These are phyloP conservation scores for Penicillium paxilli DNA, from an alignment of 495 filamentous ascomycete species.

Conservation along the genomic window DNA sequence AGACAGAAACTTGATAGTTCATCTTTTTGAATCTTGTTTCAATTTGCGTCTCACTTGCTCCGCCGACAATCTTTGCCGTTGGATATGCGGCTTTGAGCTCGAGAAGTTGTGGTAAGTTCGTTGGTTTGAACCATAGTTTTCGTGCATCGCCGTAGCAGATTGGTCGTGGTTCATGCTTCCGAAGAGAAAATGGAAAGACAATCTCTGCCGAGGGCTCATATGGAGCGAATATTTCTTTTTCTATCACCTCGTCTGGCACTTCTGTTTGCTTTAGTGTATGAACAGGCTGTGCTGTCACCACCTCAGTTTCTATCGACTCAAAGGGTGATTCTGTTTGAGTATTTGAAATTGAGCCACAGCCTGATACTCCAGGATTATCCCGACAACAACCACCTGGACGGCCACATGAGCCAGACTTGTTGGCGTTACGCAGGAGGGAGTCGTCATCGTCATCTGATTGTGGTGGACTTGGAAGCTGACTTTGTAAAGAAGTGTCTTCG, in stretches of 20 bases:
- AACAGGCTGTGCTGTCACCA: background rate
- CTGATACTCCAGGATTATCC: background rate
- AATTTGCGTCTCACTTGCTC: background rate
- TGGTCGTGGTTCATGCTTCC: background rate
- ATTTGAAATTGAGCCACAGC: background rate
- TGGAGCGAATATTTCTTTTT: background rate
- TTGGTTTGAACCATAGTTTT: background rate
- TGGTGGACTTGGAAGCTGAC: background rate
- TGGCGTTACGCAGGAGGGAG: background rate
- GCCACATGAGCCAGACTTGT: background rate
- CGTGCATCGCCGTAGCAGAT: background rate
- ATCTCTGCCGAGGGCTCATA: background rate
- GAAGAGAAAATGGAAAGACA: background rate
- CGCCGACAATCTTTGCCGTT: background rate
- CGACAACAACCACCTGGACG: background rate
- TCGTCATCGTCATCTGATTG: background rate
- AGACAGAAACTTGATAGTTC: background rate
- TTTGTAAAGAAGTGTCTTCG: background rate
- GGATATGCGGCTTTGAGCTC: background rate
- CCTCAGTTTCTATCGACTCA: background rate
- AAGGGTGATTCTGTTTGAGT: background rate
- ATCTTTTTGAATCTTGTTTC: background rate
- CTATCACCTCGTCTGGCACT: background rate
- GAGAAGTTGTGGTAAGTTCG: background rate
- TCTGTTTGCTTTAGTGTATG: background rate